A percentile compares a stretch with the other conserved stretches of the same genome.
These are phyloP conservation scores for Hypoxylon trugodes DNA, from an alignment of 495 filamentous ascomycete genomes.

Conservation along the genomic window DNA sequence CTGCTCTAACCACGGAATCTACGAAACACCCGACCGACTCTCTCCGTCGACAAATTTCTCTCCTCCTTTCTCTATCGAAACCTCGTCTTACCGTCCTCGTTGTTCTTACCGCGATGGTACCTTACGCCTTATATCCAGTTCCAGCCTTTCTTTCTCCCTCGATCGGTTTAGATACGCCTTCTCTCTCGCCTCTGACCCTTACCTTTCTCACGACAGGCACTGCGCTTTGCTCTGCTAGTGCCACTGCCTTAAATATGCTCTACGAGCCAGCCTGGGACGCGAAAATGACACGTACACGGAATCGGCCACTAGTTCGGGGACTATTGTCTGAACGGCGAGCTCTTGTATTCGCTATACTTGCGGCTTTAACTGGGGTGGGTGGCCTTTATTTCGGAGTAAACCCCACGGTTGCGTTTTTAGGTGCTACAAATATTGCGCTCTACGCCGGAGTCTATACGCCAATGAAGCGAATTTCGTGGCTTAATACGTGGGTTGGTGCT, in stretches of 20 bases:
- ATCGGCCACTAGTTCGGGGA: conserved; percentile 85
- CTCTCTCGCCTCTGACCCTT: conserved; percentile 87
- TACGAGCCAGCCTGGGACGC: conserved; percentile 91
- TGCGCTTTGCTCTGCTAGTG: conserved; percentile 81
- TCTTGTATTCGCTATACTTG: conserved; percentile 76
- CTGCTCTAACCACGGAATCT: conserved; percentile 76
- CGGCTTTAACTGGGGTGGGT: conserved; percentile 70
- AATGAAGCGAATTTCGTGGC: conserved; percentile 82
- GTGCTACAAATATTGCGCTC: conserved; percentile 82
- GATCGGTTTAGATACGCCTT: conserved; percentile 73
- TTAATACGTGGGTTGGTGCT: conserved; percentile 97
- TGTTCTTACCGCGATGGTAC: conserved; percentile 87
- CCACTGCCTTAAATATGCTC: conserved; percentile 97
- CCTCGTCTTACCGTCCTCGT: conserved; percentile 92
- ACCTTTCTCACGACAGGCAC: conserved; percentile 92
- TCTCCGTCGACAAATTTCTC: conserved; percentile 77
- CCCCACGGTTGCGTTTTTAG: conserved; percentile 87
- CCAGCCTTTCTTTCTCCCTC: conserved; percentile 76
- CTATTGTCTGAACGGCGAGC: conserved; percentile 81
- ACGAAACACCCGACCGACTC: conserved; percentile 72
- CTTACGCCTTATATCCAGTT: conserved; percentile 93
- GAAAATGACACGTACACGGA: conserved; percentile 89
- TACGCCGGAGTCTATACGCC: conserved; percentile 95
- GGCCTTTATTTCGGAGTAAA: conserved; percentile 90
- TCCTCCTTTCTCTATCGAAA: conserved; percentile 91